Evolutionary conservation across 495 filamentous ascomycete species (phyloP), one percentile per base, ranked within the genome.

Genomic region (Penicillium maclennaniae): DNA sequence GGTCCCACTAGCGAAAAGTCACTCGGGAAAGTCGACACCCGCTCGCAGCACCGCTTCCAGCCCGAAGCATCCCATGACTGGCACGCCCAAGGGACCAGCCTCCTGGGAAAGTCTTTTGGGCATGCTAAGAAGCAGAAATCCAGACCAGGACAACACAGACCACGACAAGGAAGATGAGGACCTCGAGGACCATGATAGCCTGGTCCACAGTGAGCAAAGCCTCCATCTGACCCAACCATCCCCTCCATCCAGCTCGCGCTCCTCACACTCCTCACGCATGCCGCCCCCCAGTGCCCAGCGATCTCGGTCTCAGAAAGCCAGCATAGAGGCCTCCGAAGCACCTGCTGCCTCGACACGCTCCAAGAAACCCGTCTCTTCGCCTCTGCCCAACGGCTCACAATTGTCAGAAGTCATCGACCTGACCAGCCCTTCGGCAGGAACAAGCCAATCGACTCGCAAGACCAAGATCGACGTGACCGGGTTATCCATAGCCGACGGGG

Each of bases 351-450:
- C 61, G 25, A 54, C 52, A 42, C 48, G 51, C 36, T 49, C 54
- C 8, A 62, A 52, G 45, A 47, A 44, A 21, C 16, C 41, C 38
- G 36, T 19, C 4, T 6, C 10, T 50, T 52, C 0, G 23, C 17
- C 34, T 4, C 62, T 59, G 25, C 45, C 42, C 27, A 52, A 47
- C 6, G 37, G 47, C 19, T 66, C 69, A 2, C 65, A 70, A 47
- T 47, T 41, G 9, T 69, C 68, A 3, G 60, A 58, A 21, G 44
- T 78, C 16, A 60, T 81, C 9, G 77, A 79, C 45, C 57, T 79
- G 20, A 79, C 69, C 19, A 75, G 70, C 43, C 73, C 77, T 2
- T 67, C 66, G n/a, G 63, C 67, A 1, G 60, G 49, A 0, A 61
- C 62, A 1, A 65, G 64, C 47, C 56, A 68, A 9, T 56, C 28